Evolutionary conservation across 129 eudicot genomes (phyloP), one percentile per base, ranked within the genome.

Genomic region (Helianthus tuberosus): DNA sequence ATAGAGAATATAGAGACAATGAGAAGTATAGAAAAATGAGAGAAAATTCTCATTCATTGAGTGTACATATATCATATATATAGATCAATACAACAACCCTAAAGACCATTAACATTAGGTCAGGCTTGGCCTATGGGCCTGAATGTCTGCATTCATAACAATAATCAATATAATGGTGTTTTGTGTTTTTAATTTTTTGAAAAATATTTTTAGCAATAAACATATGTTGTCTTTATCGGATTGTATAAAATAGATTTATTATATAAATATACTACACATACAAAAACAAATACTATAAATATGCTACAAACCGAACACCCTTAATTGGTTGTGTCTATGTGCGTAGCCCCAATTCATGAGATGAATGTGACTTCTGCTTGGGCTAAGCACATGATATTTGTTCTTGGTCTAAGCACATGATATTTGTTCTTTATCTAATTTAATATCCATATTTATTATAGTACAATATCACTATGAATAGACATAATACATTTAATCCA

Each of bases 351-450:
- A 75, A 55, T 75, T 76, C 80, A 55, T 76, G 74, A 57, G 73
- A 76, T 76, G 74, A 43, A 54, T 16, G 68, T 76, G 80, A 76
- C 80, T 67, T 32, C 17, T 76, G 80, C 60, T 72, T 72, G 52
- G 50, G 67, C 54, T 75, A 47, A 39, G 66, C 80, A 75, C 80
- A 75, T 67, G 59, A 75, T 23, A 20, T 75, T 43, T 76, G 58
- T 29, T 27, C 36, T 72, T 72, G 52, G 50, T 59, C 54, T 75
- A 47, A 39, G 66, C 80, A 75, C 80, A 75, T 67, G 59, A 75
- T 23, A 20, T 67, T 7, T 46, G 41, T 17, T n/a, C n/a, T 1
- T 1, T 8, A 39, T 1, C 50, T 65, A 29, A n/a, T 41, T 15
- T 17, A 43, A 15, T 41, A 39, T 39, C 50, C 10, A 15, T 4